These are phyloP conservation scores for grape (Vitis vinifera) DNA, from an alignment of 164 flowering plant genomes.

Conservation along the genomic window ASM3070453v1 NC_081812.1:8294001-8294500, in stretches of 20 bases:
- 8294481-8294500: slow-evolving; percentile 6
- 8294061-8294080: slow-evolving; percentile 58
- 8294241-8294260: slow-evolving; percentile 62
- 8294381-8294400: not conserved
- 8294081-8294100: slow-evolving; percentile 49
- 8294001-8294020: no score
- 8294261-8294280: slow-evolving; percentile 43
- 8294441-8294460: slow-evolving; percentile 13
- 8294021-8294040: no score
- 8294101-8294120: slow-evolving; percentile 23
- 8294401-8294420: slow-evolving; percentile 11
- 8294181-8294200: not conserved
- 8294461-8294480: slow-evolving; percentile 15
- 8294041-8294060: no score
- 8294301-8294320: slow-evolving; percentile 15
- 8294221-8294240: slow-evolving; percentile 33
- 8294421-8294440: slow-evolving; percentile 15
- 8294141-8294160: not conserved
- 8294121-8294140: not conserved
- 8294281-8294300: not conserved
- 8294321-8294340: slow-evolving; percentile 20
- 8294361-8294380: slow-evolving; percentile 2
- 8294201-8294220: slow-evolving; percentile 3
- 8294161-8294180: not conserved
- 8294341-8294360: no score